These are phyloP conservation scores for Phytopythium kandeliae DNA, from an alignment of 352 stramenopile genomes.

Conservation along the genomic window DNA sequence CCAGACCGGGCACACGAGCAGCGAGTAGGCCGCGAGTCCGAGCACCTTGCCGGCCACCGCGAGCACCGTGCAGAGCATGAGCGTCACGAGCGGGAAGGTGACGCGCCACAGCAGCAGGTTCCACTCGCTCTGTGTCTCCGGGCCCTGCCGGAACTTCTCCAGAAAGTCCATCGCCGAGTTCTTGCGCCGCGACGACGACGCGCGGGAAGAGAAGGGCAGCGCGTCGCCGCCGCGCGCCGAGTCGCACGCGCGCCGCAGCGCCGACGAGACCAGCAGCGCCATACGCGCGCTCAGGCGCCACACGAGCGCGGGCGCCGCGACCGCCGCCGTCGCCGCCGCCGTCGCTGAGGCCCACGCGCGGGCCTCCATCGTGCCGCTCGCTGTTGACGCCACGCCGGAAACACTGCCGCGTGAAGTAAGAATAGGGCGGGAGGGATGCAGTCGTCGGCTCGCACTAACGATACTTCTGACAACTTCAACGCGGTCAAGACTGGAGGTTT, in stretches of 20 bases:
- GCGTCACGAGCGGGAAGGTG: slow-evolving; percentile 72
- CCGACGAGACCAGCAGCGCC: not conserved
- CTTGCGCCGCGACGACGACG: not conserved
- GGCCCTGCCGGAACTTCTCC: slow-evolving; percentile 63
- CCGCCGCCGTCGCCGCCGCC: too few species aligned
- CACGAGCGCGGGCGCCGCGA: not conserved
- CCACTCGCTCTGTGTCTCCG: slow-evolving; percentile 76
- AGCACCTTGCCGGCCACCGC: slow-evolving; percentile 51
- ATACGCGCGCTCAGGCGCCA: not conserved
- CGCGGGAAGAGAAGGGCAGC: slow-evolving; percentile 1
- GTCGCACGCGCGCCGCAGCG: slow-evolving; percentile 1
- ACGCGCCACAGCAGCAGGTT: slow-evolving; percentile 77
- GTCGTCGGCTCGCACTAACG: too few species aligned
- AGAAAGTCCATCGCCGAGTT: slow-evolving; percentile 52
- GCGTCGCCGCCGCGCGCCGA: too few species aligned
- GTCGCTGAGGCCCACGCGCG: too few species aligned
- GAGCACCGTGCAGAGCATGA: slow-evolving; percentile 68
- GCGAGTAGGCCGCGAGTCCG: slow-evolving; percentile 58
- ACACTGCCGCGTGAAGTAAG: too few species aligned
- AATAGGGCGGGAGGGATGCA: too few species aligned
- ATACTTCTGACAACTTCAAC: too few species aligned
- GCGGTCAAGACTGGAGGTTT: too few species aligned
- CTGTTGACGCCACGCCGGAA: too few species aligned
- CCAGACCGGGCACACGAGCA: slow-evolving; percentile 68
- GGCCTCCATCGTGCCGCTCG: too few species aligned